These are phyloP conservation scores for Exophiala lecanii-corni DNA, from an alignment of 2,329 filamentous ascomycete species.

Conservation along the genomic window DNA sequence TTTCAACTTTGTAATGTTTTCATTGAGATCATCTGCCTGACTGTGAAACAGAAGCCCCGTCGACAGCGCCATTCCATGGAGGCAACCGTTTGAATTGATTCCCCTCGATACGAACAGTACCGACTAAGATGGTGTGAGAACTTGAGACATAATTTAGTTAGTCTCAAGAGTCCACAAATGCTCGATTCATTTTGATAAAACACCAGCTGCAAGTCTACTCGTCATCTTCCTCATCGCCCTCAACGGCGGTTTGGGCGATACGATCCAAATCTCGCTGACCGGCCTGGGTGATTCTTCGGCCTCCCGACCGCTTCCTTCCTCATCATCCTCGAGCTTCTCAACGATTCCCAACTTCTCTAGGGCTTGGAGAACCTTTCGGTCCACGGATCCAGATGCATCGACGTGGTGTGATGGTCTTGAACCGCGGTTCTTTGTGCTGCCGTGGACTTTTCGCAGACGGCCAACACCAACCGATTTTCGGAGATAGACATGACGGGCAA, in stretches of 20 bases:
- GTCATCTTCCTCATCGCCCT: slow-evolving; percentile 64
- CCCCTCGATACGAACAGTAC: background rate
- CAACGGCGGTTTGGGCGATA: slow-evolving; percentile 75
- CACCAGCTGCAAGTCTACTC: slow-evolving; percentile 32
- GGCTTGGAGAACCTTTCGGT: slow-evolving; percentile 95
- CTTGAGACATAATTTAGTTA: no score
- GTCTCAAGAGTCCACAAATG: no score
- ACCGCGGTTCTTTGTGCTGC: slow-evolving; percentile 94
- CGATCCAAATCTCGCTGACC: slow-evolving; percentile 99
- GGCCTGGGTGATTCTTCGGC: slow-evolving; percentile 94
- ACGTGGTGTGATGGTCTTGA: slow-evolving; percentile 89
- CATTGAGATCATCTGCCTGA: slow-evolving; percentile 18
- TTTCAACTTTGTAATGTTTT: slow-evolving; percentile 18
- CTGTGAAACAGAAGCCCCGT: slow-evolving; percentile 10
- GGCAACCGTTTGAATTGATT: background rate
- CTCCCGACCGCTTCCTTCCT: slow-evolving; percentile 91
- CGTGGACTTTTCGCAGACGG: slow-evolving; percentile 94
- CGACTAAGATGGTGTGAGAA: no score
- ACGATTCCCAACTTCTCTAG: slow-evolving; percentile 99
- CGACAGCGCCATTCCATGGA: background rate
- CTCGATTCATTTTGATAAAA: no score
- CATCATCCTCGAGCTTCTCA: slow-evolving; percentile 77
- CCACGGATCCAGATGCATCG: slow-evolving; percentile 88
- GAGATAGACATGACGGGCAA: slow-evolving; percentile 98
- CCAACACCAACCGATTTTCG: slow-evolving; percentile 99